Base-by-base conservation (phyloP, 176 grass and related monocot species). In the sorghum (Sorghum bicolor) region DNA sequence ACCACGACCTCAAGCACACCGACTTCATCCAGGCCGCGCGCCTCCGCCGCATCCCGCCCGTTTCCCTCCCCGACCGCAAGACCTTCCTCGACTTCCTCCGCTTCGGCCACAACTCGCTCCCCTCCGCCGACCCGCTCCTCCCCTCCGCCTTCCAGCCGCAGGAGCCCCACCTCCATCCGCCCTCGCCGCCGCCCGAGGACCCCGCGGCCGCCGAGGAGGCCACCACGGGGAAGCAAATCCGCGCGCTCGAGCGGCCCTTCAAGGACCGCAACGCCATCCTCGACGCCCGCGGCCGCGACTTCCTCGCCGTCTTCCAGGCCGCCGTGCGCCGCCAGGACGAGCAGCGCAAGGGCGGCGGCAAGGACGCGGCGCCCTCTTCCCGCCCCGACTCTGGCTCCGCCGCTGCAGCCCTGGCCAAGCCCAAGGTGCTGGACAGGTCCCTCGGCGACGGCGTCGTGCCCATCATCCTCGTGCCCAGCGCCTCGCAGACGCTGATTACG, bases 401-500 rank as follows among this genome's bases (percentile, higher is more conserved):
- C 16, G 38, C 73, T 4, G 78, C 39, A 6, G 70, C 86, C 30
- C 67, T 84, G 10, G 53, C 88, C 1, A 85, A 93, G 47, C 84
- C 93, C 30, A 88, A 86, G 75, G 67, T 73, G 14, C 13, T 74
- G 19, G 81, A 87, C 9, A 98, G 90, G 85, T 30, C 85, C 15
- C 74, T 89, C 39, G 85, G 77, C 22, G 91, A 92, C 5, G 93
- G 93, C 60, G 70, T 89, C 38, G 87, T 98, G 67, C 93, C 96
- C 25, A 98, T 98, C 73, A 98, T 98, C 75, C 87, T 98, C 31
- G 96, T 98, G 82, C 96, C 96, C 41, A 98, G 96, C 82, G 96
- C 96, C 55, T 98, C 86, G 15, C 91, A 95, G 89, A 98, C 93
- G 64, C 87, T 98, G 2, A 92, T 98, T 6, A 95, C 96, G 1